phyloP scores from a whole-genome alignment of 768 basidiomycete species.

The Phanerochaete sordida region DNA sequence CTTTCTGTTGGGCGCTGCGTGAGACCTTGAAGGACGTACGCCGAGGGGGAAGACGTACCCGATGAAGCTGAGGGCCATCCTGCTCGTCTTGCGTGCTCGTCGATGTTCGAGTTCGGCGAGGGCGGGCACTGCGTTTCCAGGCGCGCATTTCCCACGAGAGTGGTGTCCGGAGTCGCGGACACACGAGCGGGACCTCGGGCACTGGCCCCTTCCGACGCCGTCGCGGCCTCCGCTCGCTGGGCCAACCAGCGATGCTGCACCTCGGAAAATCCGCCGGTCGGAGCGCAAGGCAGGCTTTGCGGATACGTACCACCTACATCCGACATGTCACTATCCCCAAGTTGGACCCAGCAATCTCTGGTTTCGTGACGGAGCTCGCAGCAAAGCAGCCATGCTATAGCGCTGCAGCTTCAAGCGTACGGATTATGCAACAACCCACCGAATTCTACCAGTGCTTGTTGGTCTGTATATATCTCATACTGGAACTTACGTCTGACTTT shows the following conservation, averaged over 20 bases:
- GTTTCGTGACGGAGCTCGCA: constrained; percentile 20
- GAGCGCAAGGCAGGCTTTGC: background rate
- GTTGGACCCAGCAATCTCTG: constrained; percentile 21
- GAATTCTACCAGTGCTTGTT: constrained; percentile 24
- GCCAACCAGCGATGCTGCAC: background rate
- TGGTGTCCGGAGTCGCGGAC: background rate
- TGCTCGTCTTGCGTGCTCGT: constrained; percentile 13
- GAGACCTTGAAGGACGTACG: background rate
- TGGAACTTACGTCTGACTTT: background rate
- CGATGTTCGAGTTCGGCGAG: constrained; percentile 13
- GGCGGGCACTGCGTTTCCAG: constrained; percentile 11
- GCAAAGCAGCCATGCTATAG: constrained; percentile 27
- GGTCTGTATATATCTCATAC: constrained; percentile 14
- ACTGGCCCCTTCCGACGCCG: background rate
- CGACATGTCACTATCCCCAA: constrained; percentile 13
- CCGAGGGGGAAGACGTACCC: constrained; percentile 41
- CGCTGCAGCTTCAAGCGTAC: constrained; percentile 19
- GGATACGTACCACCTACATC: background rate
- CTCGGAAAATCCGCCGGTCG: background rate
- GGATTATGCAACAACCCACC: constrained; percentile 22
- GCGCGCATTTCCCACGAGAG: constrained; percentile 13
- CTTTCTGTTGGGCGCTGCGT: constrained; percentile 40
- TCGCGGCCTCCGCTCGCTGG: background rate
- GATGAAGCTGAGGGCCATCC: constrained; percentile 75
- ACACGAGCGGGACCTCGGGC: background rate